phyloP scores from a whole-genome alignment of 306 rosid genomes.

The Dryas alaskensis region DNA sequence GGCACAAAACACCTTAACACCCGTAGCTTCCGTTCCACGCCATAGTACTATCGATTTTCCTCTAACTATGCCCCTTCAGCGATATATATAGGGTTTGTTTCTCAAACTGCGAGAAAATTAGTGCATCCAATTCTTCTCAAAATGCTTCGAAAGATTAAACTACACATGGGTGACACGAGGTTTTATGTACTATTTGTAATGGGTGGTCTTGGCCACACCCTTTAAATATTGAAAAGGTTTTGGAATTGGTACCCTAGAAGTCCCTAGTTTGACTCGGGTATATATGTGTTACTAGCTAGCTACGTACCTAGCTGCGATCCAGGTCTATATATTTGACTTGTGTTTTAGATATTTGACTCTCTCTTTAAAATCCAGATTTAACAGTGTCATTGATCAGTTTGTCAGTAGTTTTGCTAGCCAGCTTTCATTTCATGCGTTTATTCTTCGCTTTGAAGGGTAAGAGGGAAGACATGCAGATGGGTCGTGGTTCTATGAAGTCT shows the following conservation, averaged over 20 bases:
- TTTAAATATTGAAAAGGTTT: not conserved
- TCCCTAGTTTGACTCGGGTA: conserved; percentile 7
- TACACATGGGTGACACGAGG: conserved; percentile 18
- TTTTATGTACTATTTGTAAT: conserved; percentile 7
- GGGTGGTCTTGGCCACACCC: conserved; percentile 3
- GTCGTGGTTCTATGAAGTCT: conserved; percentile 6
- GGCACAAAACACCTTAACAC: conserved; percentile 15
- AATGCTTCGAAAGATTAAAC: conserved; percentile 13
- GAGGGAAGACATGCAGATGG: not conserved
- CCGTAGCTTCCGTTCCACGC: conserved; percentile 24
- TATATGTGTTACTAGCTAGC: not conserved
- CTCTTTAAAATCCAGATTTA: not conserved
- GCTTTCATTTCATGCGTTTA: not conserved
- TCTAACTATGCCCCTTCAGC: conserved; percentile 5
- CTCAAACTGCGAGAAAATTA: conserved; percentile 1
- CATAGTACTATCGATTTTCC: not conserved
- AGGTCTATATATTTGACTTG: conserved; percentile 4
- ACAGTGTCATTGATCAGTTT: not conserved
- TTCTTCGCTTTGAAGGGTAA: conserved; percentile 7
- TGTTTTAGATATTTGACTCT: conserved; percentile 3
- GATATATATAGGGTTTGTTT: conserved; percentile 2
- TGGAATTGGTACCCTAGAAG: not conserved
- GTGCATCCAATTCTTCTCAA: conserved; percentile 5
- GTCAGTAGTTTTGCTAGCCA: not conserved
- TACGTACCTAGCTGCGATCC: not conserved